phyloP scores from a whole-genome alignment of 108 stramenopile species.

The Cylindrotheca fusiformis region DNA sequence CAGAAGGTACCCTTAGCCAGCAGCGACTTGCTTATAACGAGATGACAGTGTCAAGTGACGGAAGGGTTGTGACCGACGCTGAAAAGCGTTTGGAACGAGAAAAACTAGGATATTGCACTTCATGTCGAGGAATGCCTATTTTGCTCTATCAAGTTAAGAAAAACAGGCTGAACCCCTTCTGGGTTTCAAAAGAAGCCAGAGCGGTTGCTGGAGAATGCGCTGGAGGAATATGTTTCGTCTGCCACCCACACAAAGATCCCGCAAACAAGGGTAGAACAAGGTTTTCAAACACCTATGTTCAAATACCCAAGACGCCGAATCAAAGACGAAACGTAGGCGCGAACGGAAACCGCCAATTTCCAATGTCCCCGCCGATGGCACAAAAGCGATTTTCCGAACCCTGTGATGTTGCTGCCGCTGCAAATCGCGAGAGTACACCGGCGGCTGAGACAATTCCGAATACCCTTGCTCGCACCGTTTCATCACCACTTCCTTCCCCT shows the following conservation, averaged over 20 bases:
- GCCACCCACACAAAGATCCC: constrained; percentile 22
- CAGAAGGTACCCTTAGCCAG: not conserved
- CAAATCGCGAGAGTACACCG: too few species aligned
- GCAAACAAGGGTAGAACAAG: not conserved
- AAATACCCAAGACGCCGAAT: too few species aligned
- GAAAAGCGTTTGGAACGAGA: constrained; percentile 21
- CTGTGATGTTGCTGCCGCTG: too few species aligned
- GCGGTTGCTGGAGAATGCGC: constrained; percentile 19
- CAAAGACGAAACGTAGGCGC: too few species aligned
- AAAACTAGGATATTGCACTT: constrained; percentile 27
- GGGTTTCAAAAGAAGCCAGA: constrained; percentile 22
- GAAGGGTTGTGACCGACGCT: constrained; percentile 24
- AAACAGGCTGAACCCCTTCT: constrained; percentile 40
- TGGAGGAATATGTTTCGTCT: constrained; percentile 32
- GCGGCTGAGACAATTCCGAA: too few species aligned
- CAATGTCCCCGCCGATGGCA: too few species aligned
- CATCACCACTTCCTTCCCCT: too few species aligned
- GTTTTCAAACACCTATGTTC: too few species aligned
- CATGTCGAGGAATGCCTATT: constrained; percentile 27
- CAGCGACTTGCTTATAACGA: constrained; percentile 31
- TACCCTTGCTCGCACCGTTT: too few species aligned
- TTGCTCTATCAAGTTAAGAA: constrained; percentile 24
- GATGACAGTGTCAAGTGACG: constrained; percentile 22
- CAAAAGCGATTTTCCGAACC: too few species aligned
- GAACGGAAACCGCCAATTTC: too few species aligned